Evolutionary conservation across 257 asterid species (phyloP).

Genomic region (Thymus quinquecostatus): DNA sequence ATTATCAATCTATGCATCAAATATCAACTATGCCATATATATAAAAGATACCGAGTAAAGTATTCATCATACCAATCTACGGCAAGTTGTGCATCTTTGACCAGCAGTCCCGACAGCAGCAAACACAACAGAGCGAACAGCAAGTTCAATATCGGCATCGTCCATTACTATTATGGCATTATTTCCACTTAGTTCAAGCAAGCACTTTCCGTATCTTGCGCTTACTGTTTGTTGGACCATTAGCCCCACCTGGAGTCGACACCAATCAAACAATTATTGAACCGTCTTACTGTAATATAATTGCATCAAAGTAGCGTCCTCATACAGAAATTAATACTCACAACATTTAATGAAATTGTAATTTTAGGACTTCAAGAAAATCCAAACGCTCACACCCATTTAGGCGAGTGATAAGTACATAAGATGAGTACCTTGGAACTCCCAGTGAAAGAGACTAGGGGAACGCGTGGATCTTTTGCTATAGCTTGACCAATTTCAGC

Average conservation of each 20-base stretch:
- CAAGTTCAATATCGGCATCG: conserved; percentile 90
- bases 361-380: neutral
- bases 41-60: conserved; percentile 8
- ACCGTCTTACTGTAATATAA: neutral
- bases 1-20: neutral
- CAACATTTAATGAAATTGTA: neutral
- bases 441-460: conserved; percentile 93
- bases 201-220: conserved; percentile 87
- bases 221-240: conserved; percentile 91
- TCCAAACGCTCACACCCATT: neutral
- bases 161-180: conserved; percentile 97
- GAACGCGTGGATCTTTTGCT: conserved; percentile 83
- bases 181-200: conserved; percentile 94
- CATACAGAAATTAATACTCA: neutral
- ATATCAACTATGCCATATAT: conserved; percentile 4
- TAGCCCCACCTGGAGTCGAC: conserved; percentile 72
- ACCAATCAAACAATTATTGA: neutral
- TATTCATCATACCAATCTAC: conserved; percentile 78
- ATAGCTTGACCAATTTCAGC: conserved; percentile 95
- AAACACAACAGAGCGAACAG: conserved; percentile 87
- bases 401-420: too few relatives aligned
- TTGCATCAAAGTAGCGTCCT: neutral
- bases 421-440: conserved; percentile 74
- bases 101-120: conserved; percentile 99
- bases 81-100: conserved; percentile 97